Conservation (phyloP, 108 stramenopile genomes). For the Conticribra guillardii region DNA sequence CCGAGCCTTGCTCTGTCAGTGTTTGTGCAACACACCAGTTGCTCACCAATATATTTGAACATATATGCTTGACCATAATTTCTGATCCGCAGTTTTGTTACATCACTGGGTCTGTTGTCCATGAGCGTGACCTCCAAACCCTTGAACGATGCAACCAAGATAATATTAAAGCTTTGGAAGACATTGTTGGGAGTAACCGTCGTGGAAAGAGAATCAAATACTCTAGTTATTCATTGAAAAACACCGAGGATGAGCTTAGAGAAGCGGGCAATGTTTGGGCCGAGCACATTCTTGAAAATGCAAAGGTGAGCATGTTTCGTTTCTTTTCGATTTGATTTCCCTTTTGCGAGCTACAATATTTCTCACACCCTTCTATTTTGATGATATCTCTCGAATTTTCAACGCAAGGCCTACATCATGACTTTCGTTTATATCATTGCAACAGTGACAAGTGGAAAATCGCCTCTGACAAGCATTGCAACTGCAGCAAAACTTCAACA, state of each 20-base stretch:
- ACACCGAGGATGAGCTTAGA: constrained; percentile 45
- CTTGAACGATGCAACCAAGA: constrained; percentile 52
- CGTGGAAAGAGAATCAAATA: constrained; percentile 18
- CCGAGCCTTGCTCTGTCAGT: constrained; percentile 55
- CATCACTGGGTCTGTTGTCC: constrained; percentile 39
- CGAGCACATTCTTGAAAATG: constrained; percentile 50
- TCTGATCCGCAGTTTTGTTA: constrained; percentile 39
- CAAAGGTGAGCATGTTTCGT: constrained; percentile 3
- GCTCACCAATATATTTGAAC: constrained; percentile 52
- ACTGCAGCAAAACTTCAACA: constrained; percentile 20
- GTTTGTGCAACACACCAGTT: constrained; percentile 54
- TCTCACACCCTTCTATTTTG: not conserved
- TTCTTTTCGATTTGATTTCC: not conserved
- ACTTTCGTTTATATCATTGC: constrained; percentile 45
- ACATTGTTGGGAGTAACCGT: constrained; percentile 53
- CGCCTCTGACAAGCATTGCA: constrained; percentile 40
- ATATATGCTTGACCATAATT: constrained; percentile 49
- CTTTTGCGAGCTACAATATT: not conserved
- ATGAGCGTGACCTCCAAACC: constrained; percentile 39
- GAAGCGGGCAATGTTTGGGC: constrained; percentile 47
- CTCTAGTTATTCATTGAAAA: constrained; percentile 32
- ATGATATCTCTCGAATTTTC: not conserved
- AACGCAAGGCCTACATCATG: constrained; percentile 42
- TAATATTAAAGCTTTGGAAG: constrained; percentile 48
- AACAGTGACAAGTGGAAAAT: constrained; percentile 47